Percentiles rank a stretch among this genome's conserved stretches.
Conservation (phyloP, 208 protist genomes). For the Crithidia brevicula region DNA sequence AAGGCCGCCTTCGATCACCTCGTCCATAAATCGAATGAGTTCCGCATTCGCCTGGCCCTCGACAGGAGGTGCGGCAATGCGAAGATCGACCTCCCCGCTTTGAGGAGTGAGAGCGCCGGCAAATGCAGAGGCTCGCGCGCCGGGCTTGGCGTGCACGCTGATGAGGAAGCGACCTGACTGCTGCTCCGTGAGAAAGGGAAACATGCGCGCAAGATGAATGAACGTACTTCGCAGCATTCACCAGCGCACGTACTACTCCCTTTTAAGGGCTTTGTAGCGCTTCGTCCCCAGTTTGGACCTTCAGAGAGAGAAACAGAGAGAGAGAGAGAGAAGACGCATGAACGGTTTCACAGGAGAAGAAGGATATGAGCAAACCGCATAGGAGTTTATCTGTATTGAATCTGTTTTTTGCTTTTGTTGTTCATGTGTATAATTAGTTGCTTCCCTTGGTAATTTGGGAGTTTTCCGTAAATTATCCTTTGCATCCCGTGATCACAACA, state of each 20-base stretch:
- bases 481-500: no score
- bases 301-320: not conserved
- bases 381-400: no score
- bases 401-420: no score
- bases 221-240: conserved; percentile 8
- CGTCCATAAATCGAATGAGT: conserved; percentile 69
- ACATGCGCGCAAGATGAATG: conserved; percentile 32
- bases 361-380: no score
- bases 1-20: conserved; percentile 44
- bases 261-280: not conserved
- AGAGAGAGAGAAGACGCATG: not conserved
- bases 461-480: no score
- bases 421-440: no score
- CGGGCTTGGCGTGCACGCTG: conserved; percentile 75
- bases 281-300: no score
- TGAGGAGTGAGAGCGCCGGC: conserved; percentile 26
- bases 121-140: conserved; percentile 54
- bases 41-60: conserved; percentile 84
- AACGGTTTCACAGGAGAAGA: no score
- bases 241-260: not conserved
- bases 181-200: conserved; percentile 54
- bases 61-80: conserved; percentile 73
- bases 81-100: conserved; percentile 52
- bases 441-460: no score
- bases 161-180: conserved; percentile 55